phyloP scores from a whole-genome alignment of 2,329 filamentous ascomycete species.

The Fusarium falciforme region DNA sequence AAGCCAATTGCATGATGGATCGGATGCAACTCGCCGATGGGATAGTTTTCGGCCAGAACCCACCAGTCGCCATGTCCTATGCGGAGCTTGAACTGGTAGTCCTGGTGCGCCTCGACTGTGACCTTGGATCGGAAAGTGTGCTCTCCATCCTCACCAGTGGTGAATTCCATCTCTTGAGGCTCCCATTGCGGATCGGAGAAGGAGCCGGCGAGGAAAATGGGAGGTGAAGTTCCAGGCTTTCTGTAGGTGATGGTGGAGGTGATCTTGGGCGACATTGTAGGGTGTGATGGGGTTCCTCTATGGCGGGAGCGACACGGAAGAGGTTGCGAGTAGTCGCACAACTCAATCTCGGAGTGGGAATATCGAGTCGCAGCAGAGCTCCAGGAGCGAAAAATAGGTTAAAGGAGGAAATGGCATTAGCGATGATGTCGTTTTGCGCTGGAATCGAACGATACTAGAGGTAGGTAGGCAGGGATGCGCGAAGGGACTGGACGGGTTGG shows the following conservation, averaged over 20 bases:
- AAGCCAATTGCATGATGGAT: background rate
- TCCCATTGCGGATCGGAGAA: conserved; percentile 77
- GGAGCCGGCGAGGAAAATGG: conserved; percentile 76
- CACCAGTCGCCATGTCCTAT: conserved; percentile 76
- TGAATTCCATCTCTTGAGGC: conserved; percentile 72
- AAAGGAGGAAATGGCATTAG: conserved; percentile 14
- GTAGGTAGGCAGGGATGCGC: conserved; percentile 11
- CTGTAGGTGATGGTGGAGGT: conserved; percentile 70
- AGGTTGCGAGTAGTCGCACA: background rate
- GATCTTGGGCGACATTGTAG: conserved; percentile 41
- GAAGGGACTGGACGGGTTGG: background rate
- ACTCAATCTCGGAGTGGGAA: background rate
- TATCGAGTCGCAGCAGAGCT: background rate
- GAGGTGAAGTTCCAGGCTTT: conserved; percentile 69
- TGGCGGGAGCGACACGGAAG: conserved; percentile 5
- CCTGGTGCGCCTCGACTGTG: conserved; percentile 64
- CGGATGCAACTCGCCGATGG: conserved; percentile 62
- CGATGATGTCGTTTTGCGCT: conserved; percentile 16
- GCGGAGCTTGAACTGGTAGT: conserved; percentile 81
- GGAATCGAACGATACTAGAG: conserved; percentile 36
- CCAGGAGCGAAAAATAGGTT: conserved; percentile 2
- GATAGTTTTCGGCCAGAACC: conserved; percentile 72
- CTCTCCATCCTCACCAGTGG: conserved; percentile 62
- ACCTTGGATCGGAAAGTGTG: conserved; percentile 69
- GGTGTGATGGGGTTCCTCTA: conserved; percentile 2